Percentiles rank a stretch among this genome's conserved stretches.
phyloP scores from a whole-genome alignment of 805 yeast genomes.

The Wickerhamomyces hampshirensis region DNA sequence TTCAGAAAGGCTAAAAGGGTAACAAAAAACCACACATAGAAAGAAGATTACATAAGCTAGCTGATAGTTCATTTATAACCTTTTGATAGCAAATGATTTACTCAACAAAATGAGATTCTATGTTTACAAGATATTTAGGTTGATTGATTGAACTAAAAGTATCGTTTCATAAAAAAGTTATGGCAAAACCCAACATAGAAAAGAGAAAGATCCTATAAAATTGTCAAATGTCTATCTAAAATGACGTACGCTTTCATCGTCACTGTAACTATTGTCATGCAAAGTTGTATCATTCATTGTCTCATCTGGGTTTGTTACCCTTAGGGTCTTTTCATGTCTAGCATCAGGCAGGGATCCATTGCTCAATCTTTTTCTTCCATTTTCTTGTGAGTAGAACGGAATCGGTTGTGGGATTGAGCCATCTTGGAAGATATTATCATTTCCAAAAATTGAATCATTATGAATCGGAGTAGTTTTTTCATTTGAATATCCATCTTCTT shows the following conservation, averaged over 20 bases:
- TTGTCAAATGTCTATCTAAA: not conserved
- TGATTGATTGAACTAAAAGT: no score
- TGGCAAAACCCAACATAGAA: not conserved
- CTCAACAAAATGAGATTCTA: no score
- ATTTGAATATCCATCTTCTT: conserved; percentile 11
- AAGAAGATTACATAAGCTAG: no score
- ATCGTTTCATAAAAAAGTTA: no score
- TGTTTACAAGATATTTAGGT: no score
- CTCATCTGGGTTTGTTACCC: conserved; percentile 45
- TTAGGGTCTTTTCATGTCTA: conserved; percentile 38
- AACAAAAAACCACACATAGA: no score
- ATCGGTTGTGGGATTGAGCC: conserved; percentile 9
- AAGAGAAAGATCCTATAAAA: not conserved
- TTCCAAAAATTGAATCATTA: conserved; percentile 1
- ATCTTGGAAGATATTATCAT: not conserved
- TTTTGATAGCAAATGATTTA: no score
- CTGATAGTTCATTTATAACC: no score
- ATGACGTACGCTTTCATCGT: conserved; percentile 9
- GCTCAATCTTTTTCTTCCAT: conserved; percentile 46
- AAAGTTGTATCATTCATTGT: conserved; percentile 14
- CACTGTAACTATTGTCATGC: conserved; percentile 9
- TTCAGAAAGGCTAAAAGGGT: no score
- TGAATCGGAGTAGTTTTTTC: conserved; percentile 6
- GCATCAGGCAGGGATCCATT: conserved; percentile 54
- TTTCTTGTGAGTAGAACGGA: conserved; percentile 22